Base-by-base conservation (phyloP, 257 asterid species). In the Vinca minor region DNA sequence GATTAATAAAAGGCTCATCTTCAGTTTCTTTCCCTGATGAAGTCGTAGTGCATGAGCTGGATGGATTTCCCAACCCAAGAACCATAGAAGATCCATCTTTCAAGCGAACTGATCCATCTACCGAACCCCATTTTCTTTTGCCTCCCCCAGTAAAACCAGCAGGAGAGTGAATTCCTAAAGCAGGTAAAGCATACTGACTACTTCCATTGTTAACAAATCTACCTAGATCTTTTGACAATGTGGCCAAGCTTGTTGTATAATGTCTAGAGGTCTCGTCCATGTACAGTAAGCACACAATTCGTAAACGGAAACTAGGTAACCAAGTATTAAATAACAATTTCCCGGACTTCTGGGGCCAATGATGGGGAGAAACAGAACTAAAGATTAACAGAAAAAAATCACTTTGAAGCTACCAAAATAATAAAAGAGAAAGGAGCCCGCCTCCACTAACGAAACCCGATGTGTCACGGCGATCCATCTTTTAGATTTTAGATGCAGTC, bases 371-470 rank as follows among this genome's bases (percentile, higher is more conserved):
- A 14, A 13, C 1, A n/a, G n/a, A 9, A 18, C 39, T 46, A 67
- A 13, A 61, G 32, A 34, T n/a, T n/a, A n/a, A n/a, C n/a, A 35
- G 62, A 18, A 47, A 63, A 55, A 67, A 53, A 67, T n/a, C n/a
- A n/a, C n/a, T n/a, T n/a, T n/a, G n/a, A 21, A 28, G 63, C 61
- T 56, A 67, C 67, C 41, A 17, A 53, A 52, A 69, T 35, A 11
- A 1, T 12, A 18, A 13, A 42, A 42, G 71, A 64, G 12, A 42
- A 12, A 42, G 17, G n/a, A 62, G 62, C 65, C 83, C 64, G 42
- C 91, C 88, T 48, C 89, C 89, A 21, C 89, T 81, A 68, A 87
- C 86, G 65, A 84, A 87, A 29, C 91, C 86, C 10, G 82, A 82
- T 45, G 89, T 80, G 67, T 87, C 86, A 58, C 69, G 56, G 58